Evolutionary conservation across 805 yeast genomes (phyloP).

Genomic region (Metschnikowia anglica): DNA sequence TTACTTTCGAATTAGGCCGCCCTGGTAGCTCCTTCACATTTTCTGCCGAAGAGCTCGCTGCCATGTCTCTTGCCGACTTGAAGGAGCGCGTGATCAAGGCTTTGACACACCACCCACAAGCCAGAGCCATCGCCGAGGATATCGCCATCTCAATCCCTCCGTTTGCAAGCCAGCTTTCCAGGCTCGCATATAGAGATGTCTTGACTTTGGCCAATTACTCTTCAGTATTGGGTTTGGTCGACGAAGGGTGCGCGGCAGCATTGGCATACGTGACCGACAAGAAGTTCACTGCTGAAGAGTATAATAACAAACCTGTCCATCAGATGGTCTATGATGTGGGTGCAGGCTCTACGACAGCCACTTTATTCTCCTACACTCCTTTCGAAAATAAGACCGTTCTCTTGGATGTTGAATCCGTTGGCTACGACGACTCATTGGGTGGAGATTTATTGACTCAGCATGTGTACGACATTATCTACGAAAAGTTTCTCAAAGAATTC

Average conservation of each 20-base stretch:
- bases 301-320: slow-evolving; percentile 43
- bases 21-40: slow-evolving; percentile 31
- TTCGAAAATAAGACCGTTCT: slow-evolving; percentile 40
- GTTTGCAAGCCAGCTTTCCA: slow-evolving; percentile 59
- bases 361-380: slow-evolving; percentile 66
- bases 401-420: slow-evolving; percentile 70
- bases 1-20: slow-evolving; percentile 53
- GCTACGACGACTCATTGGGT: slow-evolving; percentile 65
- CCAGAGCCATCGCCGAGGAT: slow-evolving; percentile 54
- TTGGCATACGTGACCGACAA: slow-evolving; percentile 69
- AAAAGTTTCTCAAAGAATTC: slow-evolving; percentile 51
- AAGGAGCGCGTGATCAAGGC: slow-evolving; percentile 61
- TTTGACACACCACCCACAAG: slow-evolving; percentile 51
- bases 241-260: slow-evolving; percentile 92
- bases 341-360: slow-evolving; percentile 85
- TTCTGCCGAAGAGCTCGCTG: slow-evolving; percentile 73
- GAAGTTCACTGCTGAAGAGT: slow-evolving; percentile 35
- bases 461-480: slow-evolving; percentile 58
- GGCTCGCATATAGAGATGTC: slow-evolving; percentile 70
- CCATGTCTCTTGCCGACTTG: slow-evolving; percentile 75
- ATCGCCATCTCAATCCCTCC: slow-evolving; percentile 79
- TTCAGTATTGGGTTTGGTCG: slow-evolving; percentile 65
- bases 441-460: slow-evolving; percentile 73
- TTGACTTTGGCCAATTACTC: slow-evolving; percentile 64
- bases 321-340: slow-evolving; percentile 88